Evolutionary conservation across 2,329 filamentous ascomycete genomes (phyloP).

Genomic region (Diaporthe citriasiana): DNA sequence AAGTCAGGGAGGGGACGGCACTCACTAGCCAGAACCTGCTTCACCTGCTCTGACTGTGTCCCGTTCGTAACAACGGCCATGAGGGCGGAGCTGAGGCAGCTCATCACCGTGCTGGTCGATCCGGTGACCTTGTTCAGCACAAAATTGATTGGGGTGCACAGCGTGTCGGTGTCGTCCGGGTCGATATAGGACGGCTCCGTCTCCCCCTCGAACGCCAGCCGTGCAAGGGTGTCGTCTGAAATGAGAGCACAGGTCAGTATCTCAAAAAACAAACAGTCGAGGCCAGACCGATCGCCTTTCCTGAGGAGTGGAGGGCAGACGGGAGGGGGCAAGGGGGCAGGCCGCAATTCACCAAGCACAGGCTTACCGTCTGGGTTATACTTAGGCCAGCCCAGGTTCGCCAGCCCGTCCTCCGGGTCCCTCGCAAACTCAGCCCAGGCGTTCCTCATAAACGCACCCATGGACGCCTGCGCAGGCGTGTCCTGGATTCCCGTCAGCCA

Average conservation of each 20-base stretch:
- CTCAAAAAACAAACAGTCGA: no score
- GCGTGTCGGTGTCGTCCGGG: slow-evolving; percentile 25
- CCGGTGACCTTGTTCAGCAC: slow-evolving; percentile 24
- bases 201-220: slow-evolving; percentile 5
- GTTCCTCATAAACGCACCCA: slow-evolving; percentile 18
- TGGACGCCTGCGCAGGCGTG: slow-evolving; percentile 5
- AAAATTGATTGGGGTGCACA: slow-evolving; percentile 23
- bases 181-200: slow-evolving; percentile 4
- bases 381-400: slow-evolving; percentile 27
- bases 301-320: no score
- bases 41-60: slow-evolving; percentile 17
- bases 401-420: slow-evolving; percentile 32
- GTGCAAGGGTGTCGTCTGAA: slow-evolving; percentile 2
- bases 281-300: background rate
- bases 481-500: slow-evolving; percentile 21
- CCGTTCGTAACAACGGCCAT: slow-evolving; percentile 13
- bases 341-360: background rate
- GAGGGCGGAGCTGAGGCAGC: slow-evolving; percentile 14
- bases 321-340: background rate
- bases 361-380: slow-evolving; percentile 11
- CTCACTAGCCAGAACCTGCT: slow-evolving; percentile 14
- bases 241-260: background rate
- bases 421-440: slow-evolving; percentile 38
- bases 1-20: background rate
- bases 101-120: slow-evolving; percentile 1